phyloP scores from a whole-genome alignment of 768 basidiomycete genomes.

The Xanthoconium purpureum region DNA sequence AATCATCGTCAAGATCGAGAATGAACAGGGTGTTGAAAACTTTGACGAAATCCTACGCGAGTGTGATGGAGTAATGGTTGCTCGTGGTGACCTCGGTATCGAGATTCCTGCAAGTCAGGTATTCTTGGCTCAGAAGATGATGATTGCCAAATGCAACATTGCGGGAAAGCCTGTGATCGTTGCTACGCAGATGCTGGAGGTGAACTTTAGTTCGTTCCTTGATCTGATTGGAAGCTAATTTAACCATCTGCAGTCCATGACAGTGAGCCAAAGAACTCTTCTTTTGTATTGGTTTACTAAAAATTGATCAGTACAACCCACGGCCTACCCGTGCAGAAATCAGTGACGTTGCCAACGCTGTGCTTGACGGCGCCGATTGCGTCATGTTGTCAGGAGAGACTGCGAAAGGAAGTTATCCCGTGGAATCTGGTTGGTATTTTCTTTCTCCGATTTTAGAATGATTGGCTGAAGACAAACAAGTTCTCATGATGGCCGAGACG shows the following conservation, averaged over 20 bases:
- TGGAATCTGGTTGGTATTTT: slow-evolving; percentile 75
- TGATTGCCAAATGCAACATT: slow-evolving; percentile 99
- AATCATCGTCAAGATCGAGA: slow-evolving; percentile 99
- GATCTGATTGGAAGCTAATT: slow-evolving; percentile 8
- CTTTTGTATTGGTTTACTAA: slow-evolving; percentile 1
- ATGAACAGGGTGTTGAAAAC: slow-evolving; percentile 98
- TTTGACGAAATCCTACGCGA: slow-evolving; percentile 97
- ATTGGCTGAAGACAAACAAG: slow-evolving; percentile 37
- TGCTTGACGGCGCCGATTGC: slow-evolving; percentile 97
- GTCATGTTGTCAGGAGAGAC: slow-evolving; percentile 99
- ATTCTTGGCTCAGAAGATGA: slow-evolving; percentile 99
- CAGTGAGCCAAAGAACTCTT: slow-evolving; percentile 45
- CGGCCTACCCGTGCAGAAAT: slow-evolving; percentile 98
- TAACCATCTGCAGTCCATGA: slow-evolving; percentile 73
- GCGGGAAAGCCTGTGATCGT: slow-evolving; percentile 98
- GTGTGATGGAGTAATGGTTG: slow-evolving; percentile 99
- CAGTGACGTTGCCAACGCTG: slow-evolving; percentile 98
- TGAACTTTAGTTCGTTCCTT: slow-evolving; percentile 29
- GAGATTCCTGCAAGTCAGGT: slow-evolving; percentile 99
- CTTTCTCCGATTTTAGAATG: not conserved
- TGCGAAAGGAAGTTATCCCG: slow-evolving; percentile 94
- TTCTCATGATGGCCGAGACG: slow-evolving; percentile 99
- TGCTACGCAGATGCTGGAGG: slow-evolving; percentile 99
- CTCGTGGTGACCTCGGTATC: slow-evolving; percentile 98
- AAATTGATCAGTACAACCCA: slow-evolving; percentile 82